Evolutionary conservation across 169 alveolate species (phyloP).

Genomic region (Eimeria acervulina): DNA sequence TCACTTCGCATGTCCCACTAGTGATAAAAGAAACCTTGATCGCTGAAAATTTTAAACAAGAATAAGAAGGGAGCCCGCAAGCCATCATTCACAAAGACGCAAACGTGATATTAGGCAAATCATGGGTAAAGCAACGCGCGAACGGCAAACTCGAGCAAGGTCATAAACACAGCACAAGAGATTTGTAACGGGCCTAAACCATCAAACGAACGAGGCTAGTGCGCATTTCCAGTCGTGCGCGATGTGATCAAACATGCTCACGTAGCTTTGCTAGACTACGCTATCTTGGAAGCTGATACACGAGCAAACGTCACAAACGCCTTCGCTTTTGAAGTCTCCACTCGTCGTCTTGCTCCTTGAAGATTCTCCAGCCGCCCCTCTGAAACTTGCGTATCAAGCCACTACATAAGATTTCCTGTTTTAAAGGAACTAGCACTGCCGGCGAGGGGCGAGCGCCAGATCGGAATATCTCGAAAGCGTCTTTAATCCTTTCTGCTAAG

Average conservation of each 20-base stretch:
- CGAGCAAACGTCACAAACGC: not conserved
- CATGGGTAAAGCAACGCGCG: not conserved
- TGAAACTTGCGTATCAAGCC: slow-evolving; percentile 27
- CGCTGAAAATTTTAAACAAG: not conserved
- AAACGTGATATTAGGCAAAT: not conserved
- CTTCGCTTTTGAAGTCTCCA: not conserved
- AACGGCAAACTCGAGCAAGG: not conserved
- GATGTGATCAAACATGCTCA: not conserved
- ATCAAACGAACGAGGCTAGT: not conserved
- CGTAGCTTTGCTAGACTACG: not conserved
- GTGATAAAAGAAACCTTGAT: not conserved
- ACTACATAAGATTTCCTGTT: slow-evolving; percentile 14
- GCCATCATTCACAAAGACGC: not conserved
- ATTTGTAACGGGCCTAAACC: not conserved
- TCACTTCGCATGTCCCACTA: not conserved
- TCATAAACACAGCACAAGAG: not conserved
- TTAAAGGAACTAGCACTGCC: not conserved
- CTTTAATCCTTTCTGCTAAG: not conserved
- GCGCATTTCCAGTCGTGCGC: not conserved
- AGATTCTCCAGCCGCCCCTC: not conserved
- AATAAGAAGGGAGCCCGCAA: not conserved
- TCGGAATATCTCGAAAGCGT: not conserved
- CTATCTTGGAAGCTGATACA: not conserved
- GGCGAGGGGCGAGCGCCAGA: slow-evolving; percentile 2
- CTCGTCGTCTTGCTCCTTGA: not conserved